Base-by-base conservation (phyloP, 225 moss, liverwort and hornwort species). In the Pleurozium schreberi region DNA sequence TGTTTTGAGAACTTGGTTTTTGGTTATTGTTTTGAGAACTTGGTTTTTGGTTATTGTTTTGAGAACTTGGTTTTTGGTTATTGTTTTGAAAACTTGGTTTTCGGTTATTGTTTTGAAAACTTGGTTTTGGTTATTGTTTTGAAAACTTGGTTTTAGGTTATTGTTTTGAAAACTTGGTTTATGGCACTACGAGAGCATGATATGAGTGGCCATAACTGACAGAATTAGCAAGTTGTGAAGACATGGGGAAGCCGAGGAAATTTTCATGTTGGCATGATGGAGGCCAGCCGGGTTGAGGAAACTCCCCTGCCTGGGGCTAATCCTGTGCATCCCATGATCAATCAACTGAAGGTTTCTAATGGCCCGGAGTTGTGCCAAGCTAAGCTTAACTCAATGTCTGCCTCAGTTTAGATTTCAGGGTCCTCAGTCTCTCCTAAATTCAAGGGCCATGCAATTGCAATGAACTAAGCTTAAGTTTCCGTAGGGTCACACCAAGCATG, bases 191-290 rank as follows among this genome's bases (percentile, higher is more conserved):
- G 49, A 20, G 33, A 49, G 49, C 21, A 50, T 75, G 34, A 13
- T 3, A 33, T 13, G 22, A 20, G 3, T 13, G 3, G 34, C 3
- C 9, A 23, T 9, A 52, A n/a, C n/a, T n/a, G n/a, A n/a, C 22
- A 9, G 36, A 14, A 52, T 76, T 76, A 31, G 22, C 52, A 76
- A 76, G 52, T 36, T 22, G 36, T 3, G 23, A 45, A 18, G 4
- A 23, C 53, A 36, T 9, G 23, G 36, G 36, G 36, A 52, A 13
- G 2, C 9, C 0, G 2, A 9, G 14, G 52, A 23, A 36, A 9
- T 53, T 20, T 71, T 71, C 4, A 2, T 90, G 88, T 70, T 85
- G 88, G 87, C 91, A 87, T 91, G 87, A 89, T 89, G 89, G 89
- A 67, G 47, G 11, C 5, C 0, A 15, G 53, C 14, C 0, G 9